Evolutionary conservation across 192 early-diverging fungal species (phyloP), one percentile per base, ranked within the genome.

Genomic region (Coemansia sp.): DNA sequence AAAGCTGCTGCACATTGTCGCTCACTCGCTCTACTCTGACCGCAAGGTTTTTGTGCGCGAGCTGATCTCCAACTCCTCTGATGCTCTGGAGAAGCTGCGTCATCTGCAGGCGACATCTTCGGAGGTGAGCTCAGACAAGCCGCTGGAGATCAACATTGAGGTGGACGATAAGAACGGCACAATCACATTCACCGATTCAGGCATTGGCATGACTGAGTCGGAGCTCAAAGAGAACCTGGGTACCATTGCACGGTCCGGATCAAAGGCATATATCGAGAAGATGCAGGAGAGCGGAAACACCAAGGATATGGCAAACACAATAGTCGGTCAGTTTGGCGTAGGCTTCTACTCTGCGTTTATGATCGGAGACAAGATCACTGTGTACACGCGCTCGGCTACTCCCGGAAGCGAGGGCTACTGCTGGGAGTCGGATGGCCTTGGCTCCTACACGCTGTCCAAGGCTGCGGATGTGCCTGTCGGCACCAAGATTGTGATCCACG

Each of bases 241-340:
- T 33, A 98, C 95, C 5, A 94, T 99, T 76, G 97, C 97, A 25
- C 95, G 95, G 69, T 97, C 94, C 4, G 97, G 97, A 7, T 98
- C 97, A 2, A 78, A 88, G 50, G 80, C 85, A 14, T 60, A 94
- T 44, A 89, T 94, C 42, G 82, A 88, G 27, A 84, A 93, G 53
- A 80, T 71, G 56, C 58, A 65, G 41, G 55, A 81, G 14, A 62
- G 52, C 25, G 51, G 49, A 8, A 60, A 67, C 19, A 63, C 68
- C 25, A 62, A 56, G 58, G 80, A 83, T 64, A 73, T 78, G 30
- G 85, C 84, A 28, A 80, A 81, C 67, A 80, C 82, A 23, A 78
- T 96, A 52, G 95, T 96, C 52, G 97, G 97, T 35, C 93, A 99
- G 77, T 99, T 99, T 73, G 97, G 97, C 84, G 95, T 98, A 23